Percentiles rank a stretch among this genome's conserved stretches.
Evolutionary conservation across 305 asterid genomes (phyloP).

Genomic region (Solanum hybrid): DNA sequence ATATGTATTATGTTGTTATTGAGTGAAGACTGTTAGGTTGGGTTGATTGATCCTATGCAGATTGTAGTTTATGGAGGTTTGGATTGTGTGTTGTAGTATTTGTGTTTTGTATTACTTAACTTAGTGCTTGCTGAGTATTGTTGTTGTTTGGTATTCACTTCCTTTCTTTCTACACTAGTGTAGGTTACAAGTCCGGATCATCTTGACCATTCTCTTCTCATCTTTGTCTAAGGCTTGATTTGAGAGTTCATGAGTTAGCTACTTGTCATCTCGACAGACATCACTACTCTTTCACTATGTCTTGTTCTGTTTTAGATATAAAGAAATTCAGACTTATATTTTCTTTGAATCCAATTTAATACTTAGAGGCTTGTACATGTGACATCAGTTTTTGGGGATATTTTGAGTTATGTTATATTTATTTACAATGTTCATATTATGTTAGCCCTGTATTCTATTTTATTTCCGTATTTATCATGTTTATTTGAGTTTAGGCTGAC

Average conservation of each 20-base stretch:
- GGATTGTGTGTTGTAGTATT: neutral
- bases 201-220: neutral
- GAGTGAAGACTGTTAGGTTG: too few relatives aligned
- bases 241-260: neutral
- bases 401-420: neutral
- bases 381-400: neutral
- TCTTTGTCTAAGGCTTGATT: neutral
- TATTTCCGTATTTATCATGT: neutral
- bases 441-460: neutral
- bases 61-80: neutral
- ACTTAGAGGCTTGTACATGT: neutral
- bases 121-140: neutral
- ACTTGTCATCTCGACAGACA: neutral
- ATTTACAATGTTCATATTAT: too few relatives aligned
- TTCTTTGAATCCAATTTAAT: neutral
- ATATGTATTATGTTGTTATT: too few relatives aligned
- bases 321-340: neutral
- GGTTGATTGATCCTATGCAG: neutral
- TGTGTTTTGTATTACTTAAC: neutral
- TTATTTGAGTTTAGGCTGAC: neutral
- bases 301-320: neutral
- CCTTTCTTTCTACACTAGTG: neutral
- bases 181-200: neutral
- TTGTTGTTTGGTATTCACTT: neutral
- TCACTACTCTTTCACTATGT: neutral